Evolutionary conservation across 345 rosid genomes (phyloP).

Genomic region (Erodium maritimum): DNA sequence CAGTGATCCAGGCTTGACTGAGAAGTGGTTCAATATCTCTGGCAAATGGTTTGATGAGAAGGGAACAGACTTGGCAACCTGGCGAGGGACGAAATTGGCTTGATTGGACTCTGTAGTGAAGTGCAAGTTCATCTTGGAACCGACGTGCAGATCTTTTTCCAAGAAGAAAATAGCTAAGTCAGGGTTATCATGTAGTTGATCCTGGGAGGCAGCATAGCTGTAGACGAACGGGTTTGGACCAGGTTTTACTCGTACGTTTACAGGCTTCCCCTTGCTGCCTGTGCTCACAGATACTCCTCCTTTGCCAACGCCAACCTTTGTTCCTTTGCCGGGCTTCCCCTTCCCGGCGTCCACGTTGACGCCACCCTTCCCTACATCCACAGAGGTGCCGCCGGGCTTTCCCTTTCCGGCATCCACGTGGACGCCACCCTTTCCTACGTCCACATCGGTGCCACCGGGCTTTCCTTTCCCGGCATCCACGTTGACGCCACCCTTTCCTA

Average conservation of each 20-base stretch:
- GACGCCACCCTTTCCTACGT: slow-evolving; percentile 50
- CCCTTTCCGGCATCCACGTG: slow-evolving; percentile 44
- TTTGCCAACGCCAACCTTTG: slow-evolving; percentile 70
- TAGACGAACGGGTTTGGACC: slow-evolving; percentile 28
- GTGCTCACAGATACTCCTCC: slow-evolving; percentile 57
- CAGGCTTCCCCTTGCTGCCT: slow-evolving; percentile 59
- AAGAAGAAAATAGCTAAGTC: slow-evolving; percentile 64
- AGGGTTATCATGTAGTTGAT: slow-evolving; percentile 52
- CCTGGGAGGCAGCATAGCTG: slow-evolving; percentile 35
- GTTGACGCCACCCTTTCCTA: slow-evolving; percentile 47
- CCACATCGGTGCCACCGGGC: slow-evolving; percentile 38
- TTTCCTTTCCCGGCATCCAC: slow-evolving; percentile 46
- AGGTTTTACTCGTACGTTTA: slow-evolving; percentile 41
- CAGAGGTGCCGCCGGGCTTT: slow-evolving; percentile 39
- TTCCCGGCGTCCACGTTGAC: slow-evolving; percentile 12
- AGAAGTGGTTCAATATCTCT: slow-evolving; percentile 35
- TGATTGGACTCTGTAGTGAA: slow-evolving; percentile 40
- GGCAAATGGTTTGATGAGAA: slow-evolving; percentile 52
- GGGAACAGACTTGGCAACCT: slow-evolving; percentile 42
- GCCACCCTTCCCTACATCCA: slow-evolving; percentile 22
- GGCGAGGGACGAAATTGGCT: slow-evolving; percentile 56
- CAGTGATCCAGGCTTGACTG: slow-evolving; percentile 42
- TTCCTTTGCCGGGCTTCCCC: slow-evolving; percentile 38
- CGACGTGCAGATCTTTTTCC: slow-evolving; percentile 57
- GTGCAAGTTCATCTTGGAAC: slow-evolving; percentile 41